Evolutionary conservation across 805 yeast genomes (phyloP).

Genomic region (Cyberlindnera amylophila): DNA sequence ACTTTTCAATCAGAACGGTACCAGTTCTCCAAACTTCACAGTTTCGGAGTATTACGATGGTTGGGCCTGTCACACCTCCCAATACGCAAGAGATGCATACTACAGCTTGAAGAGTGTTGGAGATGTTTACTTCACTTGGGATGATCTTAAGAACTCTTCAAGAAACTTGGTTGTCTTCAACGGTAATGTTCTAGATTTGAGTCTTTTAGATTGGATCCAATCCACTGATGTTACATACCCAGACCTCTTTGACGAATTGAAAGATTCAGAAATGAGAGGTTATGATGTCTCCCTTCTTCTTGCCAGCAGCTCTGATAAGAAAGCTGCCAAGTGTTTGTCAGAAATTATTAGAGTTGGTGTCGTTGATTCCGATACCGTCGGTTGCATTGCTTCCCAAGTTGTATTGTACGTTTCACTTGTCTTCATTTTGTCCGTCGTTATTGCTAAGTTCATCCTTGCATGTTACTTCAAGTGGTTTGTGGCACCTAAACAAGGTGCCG

Average conservation of each 20-base stretch:
- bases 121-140: slow-evolving; percentile 88
- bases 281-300: slow-evolving; percentile 76
- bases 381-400: slow-evolving; percentile 87
- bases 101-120: slow-evolving; percentile 59
- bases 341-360: slow-evolving; percentile 89
- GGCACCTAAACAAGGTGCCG: slow-evolving; percentile 78
- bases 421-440: slow-evolving; percentile 78
- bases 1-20: slow-evolving; percentile 63
- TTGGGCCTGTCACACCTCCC: slow-evolving; percentile 87
- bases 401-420: slow-evolving; percentile 79
- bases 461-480: slow-evolving; percentile 86
- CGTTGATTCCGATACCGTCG: slow-evolving; percentile 84
- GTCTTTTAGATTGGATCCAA: slow-evolving; percentile 71
- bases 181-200: slow-evolving; percentile 84
- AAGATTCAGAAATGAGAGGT: slow-evolving; percentile 58
- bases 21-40: slow-evolving; percentile 61
- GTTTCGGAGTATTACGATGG: slow-evolving; percentile 62
- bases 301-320: slow-evolving; percentile 59
- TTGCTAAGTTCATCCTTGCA: slow-evolving; percentile 77
- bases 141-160: slow-evolving; percentile 62
- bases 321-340: slow-evolving; percentile 73
- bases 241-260: slow-evolving; percentile 58
- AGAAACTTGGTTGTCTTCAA: slow-evolving; percentile 84
- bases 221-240: slow-evolving; percentile 71
- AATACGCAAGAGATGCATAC: slow-evolving; percentile 63